Conservation (phyloP, 163 green algal genomes). For the Scenedesmus sp. region DNA sequence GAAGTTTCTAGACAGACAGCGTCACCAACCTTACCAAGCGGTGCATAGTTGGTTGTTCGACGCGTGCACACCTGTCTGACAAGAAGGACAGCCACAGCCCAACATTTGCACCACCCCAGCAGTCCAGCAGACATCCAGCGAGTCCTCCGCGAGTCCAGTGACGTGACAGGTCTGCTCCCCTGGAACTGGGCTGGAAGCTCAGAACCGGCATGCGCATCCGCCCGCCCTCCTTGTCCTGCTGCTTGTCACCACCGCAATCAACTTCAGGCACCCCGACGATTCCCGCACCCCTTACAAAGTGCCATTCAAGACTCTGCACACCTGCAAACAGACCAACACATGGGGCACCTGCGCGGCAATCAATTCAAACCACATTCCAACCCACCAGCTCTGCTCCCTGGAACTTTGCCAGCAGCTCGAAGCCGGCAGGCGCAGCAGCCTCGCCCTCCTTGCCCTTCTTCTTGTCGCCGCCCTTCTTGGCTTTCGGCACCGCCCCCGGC, state of each 20-base stretch:
- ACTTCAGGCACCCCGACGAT: neutral
- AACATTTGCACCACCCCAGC: too few species aligned
- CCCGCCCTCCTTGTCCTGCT: conserved; percentile 59
- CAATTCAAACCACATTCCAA: neutral
- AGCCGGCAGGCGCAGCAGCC: conserved; percentile 54
- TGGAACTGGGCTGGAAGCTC: conserved; percentile 72
- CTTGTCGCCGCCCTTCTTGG: conserved; percentile 20
- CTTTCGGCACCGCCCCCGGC: conserved; percentile 74
- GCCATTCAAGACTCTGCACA: neutral
- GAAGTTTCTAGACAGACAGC: too few species aligned
- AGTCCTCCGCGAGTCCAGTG: conserved; percentile 23
- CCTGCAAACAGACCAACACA: neutral
- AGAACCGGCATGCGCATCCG: conserved; percentile 60
- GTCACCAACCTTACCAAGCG: too few species aligned
- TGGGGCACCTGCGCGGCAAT: too few species aligned
- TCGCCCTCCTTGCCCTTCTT: conserved; percentile 63
- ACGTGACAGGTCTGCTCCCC: conserved; percentile 67
- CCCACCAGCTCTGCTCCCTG: conserved; percentile 67
- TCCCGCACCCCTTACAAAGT: too few species aligned
- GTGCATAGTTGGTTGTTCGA: too few species aligned
- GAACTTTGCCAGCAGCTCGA: conserved; percentile 75
- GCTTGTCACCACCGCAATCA: conserved; percentile 10
- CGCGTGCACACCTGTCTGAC: too few species aligned
- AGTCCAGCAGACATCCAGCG: too few species aligned
- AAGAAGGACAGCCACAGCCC: too few species aligned